Conservation (phyloP, 2,329 filamentous ascomycete genomes). For the Acrocalymma vagum region DNA sequence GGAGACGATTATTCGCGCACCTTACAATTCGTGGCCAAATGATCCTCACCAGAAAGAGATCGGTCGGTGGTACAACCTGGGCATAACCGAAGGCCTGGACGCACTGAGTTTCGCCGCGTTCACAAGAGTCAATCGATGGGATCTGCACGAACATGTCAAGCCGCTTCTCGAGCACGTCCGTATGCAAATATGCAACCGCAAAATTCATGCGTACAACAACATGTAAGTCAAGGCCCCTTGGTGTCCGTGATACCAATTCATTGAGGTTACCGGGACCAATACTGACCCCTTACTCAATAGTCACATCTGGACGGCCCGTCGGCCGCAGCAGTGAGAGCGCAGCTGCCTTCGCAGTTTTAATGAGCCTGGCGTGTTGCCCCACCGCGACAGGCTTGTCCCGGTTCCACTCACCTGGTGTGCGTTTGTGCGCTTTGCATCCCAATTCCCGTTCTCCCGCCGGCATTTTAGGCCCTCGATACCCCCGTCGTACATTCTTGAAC, state of each 20-base stretch:
- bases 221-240: constrained; percentile 67
- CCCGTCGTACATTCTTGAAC: constrained; percentile 9
- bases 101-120: constrained; percentile 78
- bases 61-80: constrained; percentile 85
- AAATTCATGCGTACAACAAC: constrained; percentile 76
- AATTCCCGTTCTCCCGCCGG: constrained; percentile 12
- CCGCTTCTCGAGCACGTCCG: constrained; percentile 70
- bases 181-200: constrained; percentile 73
- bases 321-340: constrained; percentile 49
- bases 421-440: constrained; percentile 9
- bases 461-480: constrained; percentile 15
- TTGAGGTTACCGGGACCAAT: constrained; percentile 27
- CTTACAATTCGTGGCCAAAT: constrained; percentile 76
- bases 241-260: constrained; percentile 31
- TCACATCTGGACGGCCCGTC: constrained; percentile 58
- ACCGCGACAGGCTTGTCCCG: constrained; percentile 17
- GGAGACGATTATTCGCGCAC: constrained; percentile 73
- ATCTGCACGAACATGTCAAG: constrained; percentile 66
- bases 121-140: constrained; percentile 69
- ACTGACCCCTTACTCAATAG: constrained; percentile 47
- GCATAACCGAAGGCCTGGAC: constrained; percentile 76
- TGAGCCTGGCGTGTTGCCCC: constrained; percentile 19
- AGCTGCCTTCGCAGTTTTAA: constrained; percentile 20
- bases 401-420: constrained; percentile 11
- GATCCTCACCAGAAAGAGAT: constrained; percentile 72